Base-by-base conservation (phyloP, 495 filamentous ascomycete species). In the Rhypophila decipiens region DNA sequence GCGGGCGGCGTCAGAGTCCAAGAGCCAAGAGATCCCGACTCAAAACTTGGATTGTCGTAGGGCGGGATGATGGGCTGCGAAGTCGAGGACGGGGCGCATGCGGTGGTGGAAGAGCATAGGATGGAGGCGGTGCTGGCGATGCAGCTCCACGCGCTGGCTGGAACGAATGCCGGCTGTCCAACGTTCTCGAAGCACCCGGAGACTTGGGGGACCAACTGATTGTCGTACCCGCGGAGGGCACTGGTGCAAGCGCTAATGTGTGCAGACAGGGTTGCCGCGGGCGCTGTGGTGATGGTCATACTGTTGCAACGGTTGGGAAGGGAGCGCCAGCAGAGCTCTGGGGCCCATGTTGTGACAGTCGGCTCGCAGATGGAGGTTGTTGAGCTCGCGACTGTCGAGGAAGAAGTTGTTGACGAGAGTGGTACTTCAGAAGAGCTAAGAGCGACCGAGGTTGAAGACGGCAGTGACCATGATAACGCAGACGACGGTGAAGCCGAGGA, bases 251-350 rank as follows among this genome's bases (percentile, higher is more conserved):
- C 4, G 18, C 22, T 41, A 20, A 20, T 20, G 38, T 41, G 38
- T 4, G 18, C 11, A 13, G 38, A 20, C 12, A 41, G 2, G 18
- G 38, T 20, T n/a, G n/a, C n/a, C 17, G 38, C 18, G 11, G 38
- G 38, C 12, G 22, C 17, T 4, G 38, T 20, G 38, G 18, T 20
- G 38, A 20, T 20, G 2, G 38, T 41, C 38, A 41, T 41, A 20
- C 38, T 41, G 38, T n/a, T 41, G 38, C 38, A 41, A 22, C 38
- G 38, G 38, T n/a, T 20, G 2, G 38, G 38, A 20, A 41, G 5
- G 38, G 38, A 41, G 11, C 38, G 38, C 38, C 38, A 41, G 38
- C 38, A 41, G 11, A 41, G 13, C 22, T 41, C 38, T 20, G 38
- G 38, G 38, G 38, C 38, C 38, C 38, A 41, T n/a, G 38, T 41